These are phyloP conservation scores for Exophiala sp. DNA, from an alignment of 2,329 filamentous ascomycete species.

Conservation along the genomic window DNA sequence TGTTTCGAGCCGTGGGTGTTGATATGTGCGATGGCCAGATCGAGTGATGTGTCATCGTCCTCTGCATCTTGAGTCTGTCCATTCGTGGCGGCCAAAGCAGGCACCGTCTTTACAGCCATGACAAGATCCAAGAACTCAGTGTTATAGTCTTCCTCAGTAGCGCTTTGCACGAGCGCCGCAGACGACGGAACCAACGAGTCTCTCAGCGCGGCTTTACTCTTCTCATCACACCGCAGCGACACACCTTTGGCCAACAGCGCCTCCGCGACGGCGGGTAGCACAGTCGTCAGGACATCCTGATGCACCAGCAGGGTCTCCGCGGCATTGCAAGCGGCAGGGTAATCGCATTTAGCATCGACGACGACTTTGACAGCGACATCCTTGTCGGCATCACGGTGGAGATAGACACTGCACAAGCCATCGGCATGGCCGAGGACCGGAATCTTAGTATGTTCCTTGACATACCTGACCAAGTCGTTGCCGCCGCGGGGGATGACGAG, in stretches of 20 bases:
- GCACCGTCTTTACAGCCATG: slow-evolving; percentile 75
- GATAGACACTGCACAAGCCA: slow-evolving; percentile 80
- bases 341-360: slow-evolving; percentile 87
- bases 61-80: not conserved
- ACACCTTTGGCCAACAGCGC: slow-evolving; percentile 73
- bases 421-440: slow-evolving; percentile 95
- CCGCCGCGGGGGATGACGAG: slow-evolving; percentile 89
- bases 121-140: slow-evolving; percentile 86
- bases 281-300: slow-evolving; percentile 57
- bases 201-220: slow-evolving; percentile 59
- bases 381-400: slow-evolving; percentile 70
- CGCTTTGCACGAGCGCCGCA: slow-evolving; percentile 54
- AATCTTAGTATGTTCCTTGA: slow-evolving; percentile 87
- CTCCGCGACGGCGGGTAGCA: slow-evolving; percentile 66
- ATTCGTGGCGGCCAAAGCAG: slow-evolving; percentile 26
- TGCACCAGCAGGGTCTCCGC: slow-evolving; percentile 89
- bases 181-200: slow-evolving; percentile 41
- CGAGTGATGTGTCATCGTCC: slow-evolving; percentile 41
- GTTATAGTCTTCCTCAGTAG: slow-evolving; percentile 65
- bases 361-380: slow-evolving; percentile 68
- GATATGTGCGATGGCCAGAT: slow-evolving; percentile 78
- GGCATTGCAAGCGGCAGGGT: slow-evolving; percentile 91
- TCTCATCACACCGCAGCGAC: slow-evolving; percentile 69
- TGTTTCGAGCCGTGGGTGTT: slow-evolving; percentile 89
- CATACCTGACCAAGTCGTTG: slow-evolving; percentile 82